Base-by-base conservation (phyloP, 495 filamentous ascomycete genomes). In the Penicillium lagena region DNA sequence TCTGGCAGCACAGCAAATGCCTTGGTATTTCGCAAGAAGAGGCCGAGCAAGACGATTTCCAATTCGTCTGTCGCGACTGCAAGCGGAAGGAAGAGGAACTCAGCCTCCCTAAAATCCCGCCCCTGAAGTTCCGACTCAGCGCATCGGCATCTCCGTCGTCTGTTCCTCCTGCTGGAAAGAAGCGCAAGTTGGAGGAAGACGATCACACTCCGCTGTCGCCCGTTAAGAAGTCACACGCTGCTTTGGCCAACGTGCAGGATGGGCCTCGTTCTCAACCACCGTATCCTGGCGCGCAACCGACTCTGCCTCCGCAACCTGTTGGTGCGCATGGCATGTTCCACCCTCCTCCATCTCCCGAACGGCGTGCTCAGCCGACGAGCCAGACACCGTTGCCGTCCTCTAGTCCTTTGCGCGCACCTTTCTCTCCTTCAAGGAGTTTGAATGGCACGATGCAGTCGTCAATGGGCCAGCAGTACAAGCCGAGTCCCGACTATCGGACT, bases 1-100 rank as follows among this genome's bases (percentile, higher is more conserved):
- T 95, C 13, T 98, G 93, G 93, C 91, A 96, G 59, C 93, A 96
- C 55, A 91, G 86, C 70, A 84, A 82, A 39, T 98, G 93, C 56
- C 79, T 95, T 39, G 86, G 82, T 29, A 86, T 97, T 45, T 75
- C 73, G 9, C 76, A 88, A 46, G 71, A 74, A 37, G 84, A 87
- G 45, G 91, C 88, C 7, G 89, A 95, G 42, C 72, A 81, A 37
- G 87, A 90, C 10, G 85, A 94, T 52, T 96, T 95, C 59, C 82
- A 87, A 43, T 96, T 95, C 60, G 69, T 96, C 40, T 98, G 93
- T 67, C 71, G 71, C 15, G 78, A 81, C 39, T 98, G 93, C 66
- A 78, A 79, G 54, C 75, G 75, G 37, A 80, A 79, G 34, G 82
- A 78, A 43, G 76, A 82, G 50, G 81, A 82, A 35, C 71, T 77